Percentiles rank a stretch among this genome's conserved stretches.
Evolutionary conservation across 2,329 filamentous ascomycete species (phyloP).

Genomic region (Cladosporium halotolerans): DNA sequence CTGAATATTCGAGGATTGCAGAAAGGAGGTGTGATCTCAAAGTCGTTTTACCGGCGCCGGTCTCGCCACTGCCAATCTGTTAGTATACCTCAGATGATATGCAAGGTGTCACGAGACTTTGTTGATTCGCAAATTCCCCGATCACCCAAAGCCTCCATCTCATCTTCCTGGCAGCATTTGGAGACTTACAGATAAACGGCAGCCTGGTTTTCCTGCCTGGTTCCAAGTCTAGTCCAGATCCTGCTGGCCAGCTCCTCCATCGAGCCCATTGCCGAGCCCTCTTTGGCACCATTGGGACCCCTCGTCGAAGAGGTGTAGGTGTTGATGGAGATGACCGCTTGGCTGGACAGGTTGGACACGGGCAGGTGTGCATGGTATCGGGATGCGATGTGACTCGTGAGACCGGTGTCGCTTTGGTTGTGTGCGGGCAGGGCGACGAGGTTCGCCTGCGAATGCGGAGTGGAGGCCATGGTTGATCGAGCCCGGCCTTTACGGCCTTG

Average conservation of each 20-base stretch:
- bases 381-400: constrained; percentile 75
- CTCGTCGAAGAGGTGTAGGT: constrained; percentile 87
- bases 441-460: constrained; percentile 71
- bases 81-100: constrained; percentile 8
- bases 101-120: not conserved
- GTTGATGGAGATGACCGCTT: constrained; percentile 86
- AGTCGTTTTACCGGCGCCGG: constrained; percentile 92
- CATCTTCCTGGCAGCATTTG: not conserved
- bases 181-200: constrained; percentile 81
- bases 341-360: constrained; percentile 81
- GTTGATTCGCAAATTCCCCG: too few relatives aligned
- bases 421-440: constrained; percentile 82
- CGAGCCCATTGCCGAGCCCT: constrained; percentile 86
- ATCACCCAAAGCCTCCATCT: not conserved
- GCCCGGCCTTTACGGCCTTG: constrained; percentile 22
- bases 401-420: constrained; percentile 60
- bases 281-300: constrained; percentile 82
- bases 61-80: constrained; percentile 66
- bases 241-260: constrained; percentile 86
- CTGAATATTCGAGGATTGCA: constrained; percentile 79
- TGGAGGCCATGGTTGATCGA: constrained; percentile 27
- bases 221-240: constrained; percentile 77
- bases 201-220: constrained; percentile 87
- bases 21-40: constrained; percentile 83
- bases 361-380: constrained; percentile 89